A percentile compares a stretch with the other conserved stretches of the same genome.
phyloP scores from a whole-genome alignment of 225 moss, liverwort and hornwort species.

The Pseudisothecium myosuroides region DNA sequence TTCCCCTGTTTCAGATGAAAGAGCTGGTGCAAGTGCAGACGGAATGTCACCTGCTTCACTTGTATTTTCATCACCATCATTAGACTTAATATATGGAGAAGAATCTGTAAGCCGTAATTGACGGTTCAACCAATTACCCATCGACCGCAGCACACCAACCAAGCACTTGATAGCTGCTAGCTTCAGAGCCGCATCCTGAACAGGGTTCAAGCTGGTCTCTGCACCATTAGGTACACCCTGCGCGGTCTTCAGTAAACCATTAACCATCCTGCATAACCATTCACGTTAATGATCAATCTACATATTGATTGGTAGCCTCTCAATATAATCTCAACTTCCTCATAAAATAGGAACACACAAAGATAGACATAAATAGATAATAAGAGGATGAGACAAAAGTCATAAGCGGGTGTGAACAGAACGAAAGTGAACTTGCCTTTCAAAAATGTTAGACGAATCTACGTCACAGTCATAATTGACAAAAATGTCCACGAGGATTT shows the following conservation, averaged over 20 bases:
- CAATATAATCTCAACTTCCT: background rate
- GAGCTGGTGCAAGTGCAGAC: conserved; percentile 10
- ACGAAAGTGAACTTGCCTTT: conserved; percentile 48
- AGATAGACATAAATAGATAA: background rate
- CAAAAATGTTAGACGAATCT: conserved; percentile 96
- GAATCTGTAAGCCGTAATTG: conserved; percentile 82
- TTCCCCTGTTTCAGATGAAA: conserved; percentile 43
- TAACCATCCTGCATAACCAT: conserved; percentile 75
- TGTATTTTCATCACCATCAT: conserved; percentile 62
- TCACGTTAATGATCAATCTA: background rate
- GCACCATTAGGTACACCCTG: conserved; percentile 97
- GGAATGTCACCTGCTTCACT: conserved; percentile 41
- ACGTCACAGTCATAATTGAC: conserved; percentile 99
- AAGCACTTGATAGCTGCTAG: conserved; percentile 97
- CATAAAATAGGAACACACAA: background rate
- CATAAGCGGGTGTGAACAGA: background rate
- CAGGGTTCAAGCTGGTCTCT: conserved; percentile 79
- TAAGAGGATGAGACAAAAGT: background rate
- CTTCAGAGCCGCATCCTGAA: conserved; percentile 83
- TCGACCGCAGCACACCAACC: conserved; percentile 94
- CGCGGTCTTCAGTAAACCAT: conserved; percentile 92
- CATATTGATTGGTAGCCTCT: background rate
- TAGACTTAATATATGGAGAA: conserved; percentile 76
- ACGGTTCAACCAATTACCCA: conserved; percentile 99
- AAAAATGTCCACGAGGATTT: conserved; percentile 97